These are phyloP conservation scores for Lactifluus echinatus DNA, from an alignment of 768 basidiomycete genomes.

Conservation along the genomic window DNA sequence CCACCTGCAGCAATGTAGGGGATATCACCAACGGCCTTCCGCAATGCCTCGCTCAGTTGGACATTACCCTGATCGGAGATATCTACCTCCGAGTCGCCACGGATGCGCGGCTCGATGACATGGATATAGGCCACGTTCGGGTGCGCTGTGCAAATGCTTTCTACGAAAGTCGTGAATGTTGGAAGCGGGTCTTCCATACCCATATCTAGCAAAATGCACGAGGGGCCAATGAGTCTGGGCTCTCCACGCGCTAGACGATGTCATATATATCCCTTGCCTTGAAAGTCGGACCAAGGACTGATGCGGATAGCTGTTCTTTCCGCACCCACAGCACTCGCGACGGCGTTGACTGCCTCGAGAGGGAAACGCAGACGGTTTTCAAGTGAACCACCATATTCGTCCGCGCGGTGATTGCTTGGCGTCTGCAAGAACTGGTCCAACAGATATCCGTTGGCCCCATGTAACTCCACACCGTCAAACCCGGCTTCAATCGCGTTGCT, in stretches of 20 bases:
- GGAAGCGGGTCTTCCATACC: conserved; percentile 12
- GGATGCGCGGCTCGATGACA: not conserved
- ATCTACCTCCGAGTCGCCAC: not conserved
- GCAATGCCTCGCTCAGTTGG: not conserved
- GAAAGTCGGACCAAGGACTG: conserved; percentile 27
- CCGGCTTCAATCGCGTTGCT: conserved; percentile 31
- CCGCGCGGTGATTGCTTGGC: conserved; percentile 32
- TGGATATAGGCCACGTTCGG: conserved; percentile 10
- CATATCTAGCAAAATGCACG: conserved; percentile 3
- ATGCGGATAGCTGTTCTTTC: conserved; percentile 32
- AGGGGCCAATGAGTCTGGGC: not conserved
- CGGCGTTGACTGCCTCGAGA: conserved; percentile 31
- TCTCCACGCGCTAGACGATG: no score
- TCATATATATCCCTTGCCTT: conserved; percentile 21
- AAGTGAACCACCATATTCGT: conserved; percentile 39
- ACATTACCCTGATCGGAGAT: no score
- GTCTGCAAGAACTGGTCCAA: conserved; percentile 33
- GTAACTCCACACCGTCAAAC: conserved; percentile 37
- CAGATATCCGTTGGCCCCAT: conserved; percentile 24
- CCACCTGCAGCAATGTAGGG: conserved; percentile 5
- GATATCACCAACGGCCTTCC: not conserved
- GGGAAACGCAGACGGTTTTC: conserved; percentile 37
- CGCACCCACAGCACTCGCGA: conserved; percentile 31
- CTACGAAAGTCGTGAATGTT: not conserved
- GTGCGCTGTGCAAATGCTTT: not conserved